These are phyloP conservation scores for Phytophthora fragariae DNA, from an alignment of 352 stramenopile genomes.

Conservation along the genomic window DNA sequence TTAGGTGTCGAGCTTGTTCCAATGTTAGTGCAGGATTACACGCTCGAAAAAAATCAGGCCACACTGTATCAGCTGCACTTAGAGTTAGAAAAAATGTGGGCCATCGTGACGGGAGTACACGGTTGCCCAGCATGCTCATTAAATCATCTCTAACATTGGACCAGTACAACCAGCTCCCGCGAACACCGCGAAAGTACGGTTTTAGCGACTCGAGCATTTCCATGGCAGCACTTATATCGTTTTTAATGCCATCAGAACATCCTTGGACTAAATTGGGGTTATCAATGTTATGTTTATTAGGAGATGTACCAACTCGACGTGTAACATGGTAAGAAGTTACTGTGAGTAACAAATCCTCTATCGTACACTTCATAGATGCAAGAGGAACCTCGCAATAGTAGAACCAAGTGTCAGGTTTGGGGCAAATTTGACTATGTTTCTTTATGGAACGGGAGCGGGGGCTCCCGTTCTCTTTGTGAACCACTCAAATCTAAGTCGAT, in stretches of 20 bases:
- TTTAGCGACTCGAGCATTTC: not conserved
- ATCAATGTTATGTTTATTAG: not conserved
- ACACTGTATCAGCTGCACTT: conserved; percentile 32
- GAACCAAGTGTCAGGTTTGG: no score
- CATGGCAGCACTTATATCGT: not conserved
- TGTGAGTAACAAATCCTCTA: no score
- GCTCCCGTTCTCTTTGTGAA: no score
- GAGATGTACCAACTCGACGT: not conserved
- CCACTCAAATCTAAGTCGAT: no score
- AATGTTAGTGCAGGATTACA: conserved; percentile 19
- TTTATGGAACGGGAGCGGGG: no score
- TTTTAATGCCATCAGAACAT: not conserved
- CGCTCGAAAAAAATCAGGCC: conserved; percentile 32
- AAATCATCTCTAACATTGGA: conserved; percentile 8
- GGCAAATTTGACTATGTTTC: no score
- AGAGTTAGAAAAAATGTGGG: conserved; percentile 34
- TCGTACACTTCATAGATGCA: no score
- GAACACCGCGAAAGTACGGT: conserved; percentile 2
- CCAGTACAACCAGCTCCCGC: not conserved
- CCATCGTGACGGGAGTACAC: conserved; percentile 18
- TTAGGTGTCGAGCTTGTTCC: not conserved
- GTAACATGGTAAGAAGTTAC: no score
- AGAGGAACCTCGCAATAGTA: no score
- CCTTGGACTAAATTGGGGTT: not conserved
- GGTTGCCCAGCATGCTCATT: conserved; percentile 4